These are phyloP conservation scores for Carnegiea gigantea DNA, from an alignment of 179 eudicot species.

Conservation along the genomic window DNA sequence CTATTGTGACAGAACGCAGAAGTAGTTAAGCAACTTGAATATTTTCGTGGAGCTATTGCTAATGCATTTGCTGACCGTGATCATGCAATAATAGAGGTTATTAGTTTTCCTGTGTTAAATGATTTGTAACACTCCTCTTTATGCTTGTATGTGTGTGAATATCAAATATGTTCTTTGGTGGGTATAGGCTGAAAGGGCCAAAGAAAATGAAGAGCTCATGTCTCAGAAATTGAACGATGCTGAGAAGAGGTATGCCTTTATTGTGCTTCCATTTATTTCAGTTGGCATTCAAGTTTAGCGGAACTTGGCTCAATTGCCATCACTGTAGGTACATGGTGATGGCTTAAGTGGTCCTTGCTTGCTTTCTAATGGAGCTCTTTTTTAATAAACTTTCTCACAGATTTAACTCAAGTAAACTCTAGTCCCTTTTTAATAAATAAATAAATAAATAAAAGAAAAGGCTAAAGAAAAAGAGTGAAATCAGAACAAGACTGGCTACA, in stretches of 20 bases:
- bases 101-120: constrained; percentile 1
- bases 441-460: not conserved
- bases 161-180: constrained; percentile 29
- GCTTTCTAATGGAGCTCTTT: not conserved
- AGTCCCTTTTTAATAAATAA: not conserved
- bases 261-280: not conserved
- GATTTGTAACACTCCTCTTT: constrained; percentile 8
- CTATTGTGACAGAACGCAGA: constrained; percentile 61
- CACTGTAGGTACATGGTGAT: not conserved
- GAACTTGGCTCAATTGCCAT: not conserved
- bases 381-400: not conserved
- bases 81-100: constrained; percentile 87
- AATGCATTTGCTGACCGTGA: constrained; percentile 95
- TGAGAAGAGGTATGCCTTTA: constrained; percentile 52
- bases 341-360: not conserved
- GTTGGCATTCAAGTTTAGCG: not conserved
- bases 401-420: not conserved
- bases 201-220: constrained; percentile 75
- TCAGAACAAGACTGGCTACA: not conserved
- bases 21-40: constrained; percentile 79
- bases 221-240: constrained; percentile 51
- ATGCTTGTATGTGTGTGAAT: constrained; percentile 11
- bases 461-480: not conserved
- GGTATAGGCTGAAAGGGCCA: constrained; percentile 89
- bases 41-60: constrained; percentile 73